Evolutionary conservation across 345 rosid genomes (phyloP), one percentile per base, ranked within the genome.

Genomic region (Isatis tinctoria): DNA sequence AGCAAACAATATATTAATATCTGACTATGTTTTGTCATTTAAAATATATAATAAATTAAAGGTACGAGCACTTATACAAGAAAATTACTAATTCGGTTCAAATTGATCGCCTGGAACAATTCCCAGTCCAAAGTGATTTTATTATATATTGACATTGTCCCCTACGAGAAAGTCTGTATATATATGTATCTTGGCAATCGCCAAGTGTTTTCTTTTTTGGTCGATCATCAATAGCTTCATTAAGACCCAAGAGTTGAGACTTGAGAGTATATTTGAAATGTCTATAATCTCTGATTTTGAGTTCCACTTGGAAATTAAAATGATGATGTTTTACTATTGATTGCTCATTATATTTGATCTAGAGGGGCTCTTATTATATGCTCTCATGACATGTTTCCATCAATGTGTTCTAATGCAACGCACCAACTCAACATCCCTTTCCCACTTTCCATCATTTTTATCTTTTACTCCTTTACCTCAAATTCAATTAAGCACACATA

Each of bases 341-440:
- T 77, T 65, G 48, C 48, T 77, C 67, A 71, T 71, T 48, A 65
- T 77, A 58, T 49, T 36, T 64, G 30, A 58, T 70, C 22, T 16
- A 52, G 75, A 71, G 22, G 47, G 43, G 43, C 10, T 74, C 65
- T 39, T 32, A 60, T 18, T 16, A 51, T 43, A 53, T 27, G 77
- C 78, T 70, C 73, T 72, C 71, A 77, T 81, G 88, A 90, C 90
- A 81, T 78, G 73, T 80, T 83, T 40, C 83, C 72, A 77, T 82
- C 76, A 76, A 65, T 57, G 36, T 40, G 73, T 79, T 77, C 78
- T 61, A 68, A 70, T 90, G 87, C 88, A 74, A 82, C 87, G 49
- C 81, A 86, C 89, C 86, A 80, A 78, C 86, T 83, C 66, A 82
- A 73, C 90, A 90, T 74, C 56, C 72, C 74, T 64, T 81, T 78